Percentiles rank a stretch among this genome's conserved stretches.
Conservation (phyloP, 768 basidiomycete species). For the Albatrellus ellisii region DNA sequence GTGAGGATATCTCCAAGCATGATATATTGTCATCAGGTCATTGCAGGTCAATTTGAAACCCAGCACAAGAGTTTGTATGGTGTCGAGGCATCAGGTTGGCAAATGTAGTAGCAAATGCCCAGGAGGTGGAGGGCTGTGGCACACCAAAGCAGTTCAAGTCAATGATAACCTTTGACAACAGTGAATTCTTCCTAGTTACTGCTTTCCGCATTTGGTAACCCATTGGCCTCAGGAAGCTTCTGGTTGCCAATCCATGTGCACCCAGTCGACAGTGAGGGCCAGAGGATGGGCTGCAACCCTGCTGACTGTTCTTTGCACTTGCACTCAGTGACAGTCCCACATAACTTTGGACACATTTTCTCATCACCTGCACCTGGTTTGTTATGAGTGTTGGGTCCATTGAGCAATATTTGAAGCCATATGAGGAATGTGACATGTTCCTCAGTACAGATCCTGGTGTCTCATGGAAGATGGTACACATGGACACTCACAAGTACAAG, state of each 20-base stretch:
- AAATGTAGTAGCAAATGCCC: constrained; percentile 74
- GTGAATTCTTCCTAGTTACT: no score
- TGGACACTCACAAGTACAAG: constrained; percentile 84
- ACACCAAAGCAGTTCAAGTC: constrained; percentile 66
- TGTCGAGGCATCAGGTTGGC: constrained; percentile 81
- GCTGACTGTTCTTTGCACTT: constrained; percentile 78
- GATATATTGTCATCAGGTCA: no score
- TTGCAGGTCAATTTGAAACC: no score
- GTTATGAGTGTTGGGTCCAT: constrained; percentile 93
- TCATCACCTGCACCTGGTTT: constrained; percentile 91
- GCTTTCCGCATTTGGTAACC: no score
- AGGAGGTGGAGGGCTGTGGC: constrained; percentile 65
- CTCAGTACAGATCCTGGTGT: constrained; percentile 82
- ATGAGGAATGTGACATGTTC: constrained; percentile 89
- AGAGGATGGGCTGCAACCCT: constrained; percentile 49
- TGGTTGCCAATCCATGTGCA: constrained; percentile 62
- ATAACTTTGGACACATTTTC: constrained; percentile 91
- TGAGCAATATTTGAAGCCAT: constrained; percentile 50
- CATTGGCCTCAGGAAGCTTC: no score
- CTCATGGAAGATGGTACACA: constrained; percentile 67
- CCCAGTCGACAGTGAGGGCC: constrained; percentile 41
- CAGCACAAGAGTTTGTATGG: constrained; percentile 79
- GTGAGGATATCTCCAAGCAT: no score
- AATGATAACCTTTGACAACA: constrained; percentile 84
- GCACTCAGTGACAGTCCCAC: constrained; percentile 83